Evolutionary conservation across 495 filamentous ascomycete species (phyloP).

Genomic region (Staphylotrichum tortipilum): DNA sequence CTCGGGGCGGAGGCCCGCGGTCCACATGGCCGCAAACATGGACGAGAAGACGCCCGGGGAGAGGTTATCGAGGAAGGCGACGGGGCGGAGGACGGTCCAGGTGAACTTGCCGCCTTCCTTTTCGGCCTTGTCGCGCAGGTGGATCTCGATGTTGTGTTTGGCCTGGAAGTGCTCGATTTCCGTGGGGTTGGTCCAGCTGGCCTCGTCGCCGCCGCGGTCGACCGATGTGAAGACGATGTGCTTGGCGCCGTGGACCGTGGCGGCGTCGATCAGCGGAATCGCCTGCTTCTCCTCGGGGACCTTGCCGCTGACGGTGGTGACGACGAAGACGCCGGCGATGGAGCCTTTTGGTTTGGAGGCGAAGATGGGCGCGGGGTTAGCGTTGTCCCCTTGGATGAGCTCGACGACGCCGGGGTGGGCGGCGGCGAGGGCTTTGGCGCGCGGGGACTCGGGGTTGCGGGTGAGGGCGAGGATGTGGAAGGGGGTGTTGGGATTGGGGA

Average conservation of each 20-base stretch:
- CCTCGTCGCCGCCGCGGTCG: slow-evolving; percentile 53
- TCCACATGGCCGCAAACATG: slow-evolving; percentile 49
- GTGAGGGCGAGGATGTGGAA: slow-evolving; percentile 63
- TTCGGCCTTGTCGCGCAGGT: slow-evolving; percentile 40
- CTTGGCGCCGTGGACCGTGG: slow-evolving; percentile 35
- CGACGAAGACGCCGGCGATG: slow-evolving; percentile 42
- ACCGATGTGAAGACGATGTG: slow-evolving; percentile 61
- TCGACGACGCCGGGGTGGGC: slow-evolving; percentile 31
- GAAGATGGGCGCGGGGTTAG: slow-evolving; percentile 46
- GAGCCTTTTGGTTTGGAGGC: slow-evolving; percentile 33
- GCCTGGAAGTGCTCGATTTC: slow-evolving; percentile 51
- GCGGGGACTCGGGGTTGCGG: slow-evolving; percentile 45
- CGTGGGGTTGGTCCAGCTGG: slow-evolving; percentile 48
- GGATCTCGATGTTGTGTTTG: slow-evolving; percentile 58
- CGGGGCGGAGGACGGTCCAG: slow-evolving; percentile 54
- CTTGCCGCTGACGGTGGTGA: slow-evolving; percentile 33
- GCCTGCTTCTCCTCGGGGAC: slow-evolving; percentile 51
- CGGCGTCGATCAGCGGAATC: slow-evolving; percentile 51
- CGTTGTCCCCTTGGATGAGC: slow-evolving; percentile 50
- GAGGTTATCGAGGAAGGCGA: slow-evolving; percentile 58
- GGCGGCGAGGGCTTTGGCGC: slow-evolving; percentile 43
- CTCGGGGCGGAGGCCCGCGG: slow-evolving; percentile 26
- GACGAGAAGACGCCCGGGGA: slow-evolving; percentile 44
- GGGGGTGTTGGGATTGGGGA: slow-evolving; percentile 22
- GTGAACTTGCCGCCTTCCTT: slow-evolving; percentile 23